A percentile compares a stretch with the other conserved stretches of the same genome.
phyloP scores from a whole-genome alignment of 1,284 basidiomycete genomes.

The Leccinum colubrinum region DNA sequence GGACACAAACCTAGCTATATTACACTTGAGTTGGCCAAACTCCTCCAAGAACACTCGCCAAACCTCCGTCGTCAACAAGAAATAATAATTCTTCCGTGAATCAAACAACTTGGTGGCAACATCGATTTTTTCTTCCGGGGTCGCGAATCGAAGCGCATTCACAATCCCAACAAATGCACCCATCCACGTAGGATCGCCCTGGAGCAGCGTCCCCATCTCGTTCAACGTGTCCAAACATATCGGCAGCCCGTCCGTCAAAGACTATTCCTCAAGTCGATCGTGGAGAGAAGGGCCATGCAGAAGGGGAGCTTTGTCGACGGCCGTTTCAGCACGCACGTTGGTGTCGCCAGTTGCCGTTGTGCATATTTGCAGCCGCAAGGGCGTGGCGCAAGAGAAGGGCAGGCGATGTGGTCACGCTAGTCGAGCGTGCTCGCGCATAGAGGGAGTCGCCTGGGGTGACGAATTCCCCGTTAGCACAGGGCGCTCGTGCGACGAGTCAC shows the following conservation, averaged over 20 bases:
- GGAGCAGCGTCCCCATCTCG: conserved; percentile 7
- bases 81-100: conserved; percentile 5
- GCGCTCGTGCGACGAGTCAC: too few relatives aligned
- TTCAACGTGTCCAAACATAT: conserved; percentile 6
- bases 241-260: neutral
- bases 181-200: neutral
- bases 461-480: too few relatives aligned
- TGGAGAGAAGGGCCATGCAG: conserved; percentile 3
- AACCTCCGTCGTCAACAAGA: conserved; percentile 9
- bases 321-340: too few relatives aligned
- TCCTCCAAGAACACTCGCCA: conserved; percentile 2
- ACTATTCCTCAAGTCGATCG: conserved; percentile 10
- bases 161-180: neutral
- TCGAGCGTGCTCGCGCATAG: too few relatives aligned
- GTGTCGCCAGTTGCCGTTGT: too few relatives aligned
- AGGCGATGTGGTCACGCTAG: too few relatives aligned
- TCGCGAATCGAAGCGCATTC: neutral
- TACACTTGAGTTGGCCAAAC: neutral
- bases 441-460: too few relatives aligned
- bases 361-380: too few relatives aligned
- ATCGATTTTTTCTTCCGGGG: conserved; percentile 6
- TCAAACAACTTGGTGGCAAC: conserved; percentile 9
- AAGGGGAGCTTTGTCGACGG: neutral
- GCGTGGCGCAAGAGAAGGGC: too few relatives aligned
- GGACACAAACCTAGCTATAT: neutral